A percentile compares a stretch with the other conserved stretches of the same genome.
phyloP scores from a whole-genome alignment of 208 protist genomes.

The Leishmania arabica region DNA sequence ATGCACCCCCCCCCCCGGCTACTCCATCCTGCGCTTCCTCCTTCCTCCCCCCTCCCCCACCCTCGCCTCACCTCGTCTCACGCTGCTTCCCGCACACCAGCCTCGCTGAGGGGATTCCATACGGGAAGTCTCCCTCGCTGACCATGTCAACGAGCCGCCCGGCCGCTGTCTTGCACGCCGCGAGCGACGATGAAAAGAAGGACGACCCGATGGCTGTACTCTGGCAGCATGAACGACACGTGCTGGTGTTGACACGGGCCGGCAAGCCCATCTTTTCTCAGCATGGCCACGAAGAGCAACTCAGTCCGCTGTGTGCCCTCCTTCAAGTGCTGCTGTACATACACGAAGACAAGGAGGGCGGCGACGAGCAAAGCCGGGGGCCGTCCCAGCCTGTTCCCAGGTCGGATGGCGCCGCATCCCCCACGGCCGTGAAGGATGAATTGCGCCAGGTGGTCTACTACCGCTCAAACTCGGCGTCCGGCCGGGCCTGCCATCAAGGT shows the following conservation, averaged over 20 bases:
- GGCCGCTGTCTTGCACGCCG: neutral
- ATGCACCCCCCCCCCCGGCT: neutral
- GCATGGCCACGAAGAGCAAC: constrained; percentile 51
- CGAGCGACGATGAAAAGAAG: too few species aligned
- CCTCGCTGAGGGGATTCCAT: neutral
- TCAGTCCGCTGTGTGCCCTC: constrained; percentile 70
- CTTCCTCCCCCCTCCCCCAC: neutral
- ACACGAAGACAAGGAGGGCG: constrained; percentile 5
- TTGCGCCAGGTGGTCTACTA: constrained; percentile 26
- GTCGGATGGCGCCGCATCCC: neutral
- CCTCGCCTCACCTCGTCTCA: neutral
- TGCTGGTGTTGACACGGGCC: constrained; percentile 86
- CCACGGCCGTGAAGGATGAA: constrained; percentile 3
- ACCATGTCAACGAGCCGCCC: neutral
- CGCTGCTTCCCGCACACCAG: too few species aligned
- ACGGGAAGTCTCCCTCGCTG: neutral
- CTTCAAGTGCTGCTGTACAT: constrained; percentile 74
- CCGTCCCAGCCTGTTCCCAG: neutral
- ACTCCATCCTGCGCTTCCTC: too few species aligned
- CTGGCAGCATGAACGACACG: constrained; percentile 54
- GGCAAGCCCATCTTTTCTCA: constrained; percentile 87
- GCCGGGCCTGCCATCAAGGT: neutral
- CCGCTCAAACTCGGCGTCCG: neutral
- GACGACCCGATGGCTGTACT: constrained; percentile 27
- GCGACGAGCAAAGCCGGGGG: neutral